These are phyloP conservation scores for Cladosporium phlei DNA, from an alignment of 2,329 filamentous ascomycete species.

Conservation along the genomic window DNA sequence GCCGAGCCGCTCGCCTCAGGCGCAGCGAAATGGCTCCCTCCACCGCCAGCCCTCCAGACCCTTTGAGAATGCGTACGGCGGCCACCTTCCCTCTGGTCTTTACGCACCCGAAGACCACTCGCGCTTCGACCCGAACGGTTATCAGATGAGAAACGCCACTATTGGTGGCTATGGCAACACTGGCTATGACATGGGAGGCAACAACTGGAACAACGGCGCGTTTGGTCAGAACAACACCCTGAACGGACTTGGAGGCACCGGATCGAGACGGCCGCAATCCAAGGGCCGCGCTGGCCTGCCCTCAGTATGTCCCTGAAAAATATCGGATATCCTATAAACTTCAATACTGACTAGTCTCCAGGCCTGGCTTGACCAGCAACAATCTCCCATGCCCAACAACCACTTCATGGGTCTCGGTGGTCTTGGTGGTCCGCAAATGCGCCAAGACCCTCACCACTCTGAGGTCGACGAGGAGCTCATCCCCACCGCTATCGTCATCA, in stretches of 20 bases:
- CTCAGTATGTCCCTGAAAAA: constrained; percentile 54
- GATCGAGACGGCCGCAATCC: constrained; percentile 47
- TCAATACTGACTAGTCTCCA: constrained; percentile 33
- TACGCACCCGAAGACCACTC: constrained; percentile 66
- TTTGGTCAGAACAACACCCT: constrained; percentile 64
- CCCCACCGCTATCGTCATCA: constrained; percentile 96
- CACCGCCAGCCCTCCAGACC: constrained; percentile 71
- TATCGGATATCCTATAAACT: constrained; percentile 10
- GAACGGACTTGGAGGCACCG: constrained; percentile 26
- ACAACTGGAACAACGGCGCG: constrained; percentile 74
- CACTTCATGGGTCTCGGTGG: constrained; percentile 41
- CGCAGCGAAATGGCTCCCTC: constrained; percentile 60
- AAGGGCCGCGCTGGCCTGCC: constrained; percentile 61
- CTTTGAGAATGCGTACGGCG: constrained; percentile 62
- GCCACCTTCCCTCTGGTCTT: constrained; percentile 60
- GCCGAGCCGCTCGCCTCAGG: constrained; percentile 66
- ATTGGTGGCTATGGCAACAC: constrained; percentile 58
- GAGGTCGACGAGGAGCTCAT: constrained; percentile 80
- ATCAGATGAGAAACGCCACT: constrained; percentile 54
- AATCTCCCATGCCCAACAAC: constrained; percentile 39
- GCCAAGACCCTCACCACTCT: constrained; percentile 43
- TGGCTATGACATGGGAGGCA: constrained; percentile 64
- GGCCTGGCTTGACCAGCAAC: constrained; percentile 59
- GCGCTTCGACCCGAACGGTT: constrained; percentile 50
- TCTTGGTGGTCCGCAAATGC: constrained; percentile 34